Base-by-base conservation (phyloP, 2,329 filamentous ascomycete genomes). In the Catunica adiposa region DNA sequence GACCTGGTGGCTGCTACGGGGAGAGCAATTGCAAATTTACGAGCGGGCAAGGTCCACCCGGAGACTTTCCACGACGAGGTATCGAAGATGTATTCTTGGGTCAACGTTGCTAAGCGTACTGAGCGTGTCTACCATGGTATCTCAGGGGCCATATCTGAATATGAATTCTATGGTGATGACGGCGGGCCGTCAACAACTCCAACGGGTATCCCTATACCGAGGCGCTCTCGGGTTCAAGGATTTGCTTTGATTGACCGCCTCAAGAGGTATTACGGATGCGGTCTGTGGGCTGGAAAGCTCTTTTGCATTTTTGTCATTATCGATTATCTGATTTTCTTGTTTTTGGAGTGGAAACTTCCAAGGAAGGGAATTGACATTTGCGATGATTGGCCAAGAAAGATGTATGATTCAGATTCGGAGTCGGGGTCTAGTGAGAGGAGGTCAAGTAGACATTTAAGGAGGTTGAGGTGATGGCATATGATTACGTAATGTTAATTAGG, bases 61-160 rank as follows among this genome's bases (percentile, higher is more conserved):
- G 90, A 97, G 66, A 80, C 84, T 44, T 98, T 98, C 65, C 92
- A 98, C 66, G 90, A 95, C 61, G 86, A 97, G 68, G 92, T 98
- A 60, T 89, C 90, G 68, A 86, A 86, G 72, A 97, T 97, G 92
- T 98, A 98, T 70, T 94, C 88, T 1, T 98, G 92, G 92, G 86
- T 86, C 26, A 90, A 98, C 66, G 90, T 98, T 26, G 92, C 92
- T 14, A 79, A 85, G 62, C 84, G 92, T 56, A 97, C 92, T 0
- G 92, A 98, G 69, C 79, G 90, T 29, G 92, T 98, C 0, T 98
- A 98, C 68, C 82, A 94, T 66, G 87, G 92, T 51, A 94, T 98
- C 62, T 87, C 82, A 1, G 89, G 89, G 6, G 82, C 81, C n/a
- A 82, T 94, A 54, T 82, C 79, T 61, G 87, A 94, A 62, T 82